Base-by-base conservation (phyloP, 1,284 basidiomycete genomes). In the Vanrija pseudolonga region DNA sequence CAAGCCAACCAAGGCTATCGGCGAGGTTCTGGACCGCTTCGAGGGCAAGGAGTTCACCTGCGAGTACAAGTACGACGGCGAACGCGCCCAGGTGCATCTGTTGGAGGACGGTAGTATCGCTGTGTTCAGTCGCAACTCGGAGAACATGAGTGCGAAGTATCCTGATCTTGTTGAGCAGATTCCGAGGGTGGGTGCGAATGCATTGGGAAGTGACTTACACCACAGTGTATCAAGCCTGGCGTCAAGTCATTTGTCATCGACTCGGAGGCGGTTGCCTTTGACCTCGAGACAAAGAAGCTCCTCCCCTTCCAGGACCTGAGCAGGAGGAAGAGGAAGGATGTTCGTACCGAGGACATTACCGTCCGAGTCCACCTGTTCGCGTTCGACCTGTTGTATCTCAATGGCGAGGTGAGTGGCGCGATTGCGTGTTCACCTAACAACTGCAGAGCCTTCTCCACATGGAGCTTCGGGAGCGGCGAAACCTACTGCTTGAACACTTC, bases 31-130 rank as follows among this genome's bases (percentile, higher is more conserved):
- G 19, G 95, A 99, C 77, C 82, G 94, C 47, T 99, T 98, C 68
- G 96, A 99, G 74, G 87, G 86, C 67, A 93, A 94, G 75, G 84
- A 83, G 45, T 98, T 99, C 73, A 98, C 96, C 5, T 98, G 95
- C 78, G 96, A 99, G 79, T 99, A 98, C 79, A 99, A 99, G 77
- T 99, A 99, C 68, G 96, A 99, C 65, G 96, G 96, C 9, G 96
- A 99, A 76, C 86, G 96, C 50, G 96, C 96, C 14, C 93, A 97
- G 80, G 87, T 94, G 3, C 93, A 97, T 74, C 85, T 82, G 70
- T 78, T 91, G 43, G 83, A 85, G 45, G 83, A 90, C 67, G 92
- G 90, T 2, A 83, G 80, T 8, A 84, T 98, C 32, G 82, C 83
- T 14, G 87, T 99, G 38, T 99, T 98, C 77, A 95, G 90, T 74